phyloP scores from a whole-genome alignment of 805 yeast genomes.

The Sugiyamaella qingdaonensis region DNA sequence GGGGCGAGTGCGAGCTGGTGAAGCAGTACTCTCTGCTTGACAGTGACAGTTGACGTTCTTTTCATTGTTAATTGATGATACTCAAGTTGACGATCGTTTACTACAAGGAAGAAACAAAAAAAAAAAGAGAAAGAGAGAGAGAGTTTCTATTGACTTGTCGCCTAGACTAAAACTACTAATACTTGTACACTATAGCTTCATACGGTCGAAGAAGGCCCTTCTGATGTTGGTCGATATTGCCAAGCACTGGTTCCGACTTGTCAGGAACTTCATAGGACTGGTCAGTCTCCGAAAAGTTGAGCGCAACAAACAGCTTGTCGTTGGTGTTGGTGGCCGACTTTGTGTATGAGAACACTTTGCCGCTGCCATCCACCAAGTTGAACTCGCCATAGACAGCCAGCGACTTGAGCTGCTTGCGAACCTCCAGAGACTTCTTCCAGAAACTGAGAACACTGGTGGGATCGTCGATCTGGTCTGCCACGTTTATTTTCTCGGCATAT shows the following conservation, averaged over 20 bases:
- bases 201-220: conserved; percentile 8
- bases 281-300: conserved; percentile 11
- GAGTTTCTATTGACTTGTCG: too few relatives aligned
- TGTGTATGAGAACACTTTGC: conserved; percentile 39
- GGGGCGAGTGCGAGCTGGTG: conserved; percentile 85
- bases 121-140: too few relatives aligned
- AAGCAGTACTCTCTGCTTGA: conserved; percentile 58
- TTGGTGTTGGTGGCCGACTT: conserved; percentile 2
- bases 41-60: not conserved
- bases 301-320: conserved; percentile 8
- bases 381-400: conserved; percentile 44
- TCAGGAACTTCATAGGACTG: not conserved
- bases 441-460: conserved; percentile 44
- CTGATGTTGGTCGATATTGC: not conserved
- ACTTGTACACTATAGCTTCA: conserved; percentile 9
- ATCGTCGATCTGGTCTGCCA: conserved; percentile 42
- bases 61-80: too few relatives aligned
- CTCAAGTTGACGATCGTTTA: too few relatives aligned
- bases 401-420: conserved; percentile 44
- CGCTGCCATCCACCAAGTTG: conserved; percentile 43
- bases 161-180: not conserved
- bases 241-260: not conserved
- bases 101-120: too few relatives aligned
- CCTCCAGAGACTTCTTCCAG: conserved; percentile 41
- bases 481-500: conserved; percentile 45